Conservation (phyloP, 2,329 filamentous ascomycete species). For the Cladosporium sp. region DNA sequence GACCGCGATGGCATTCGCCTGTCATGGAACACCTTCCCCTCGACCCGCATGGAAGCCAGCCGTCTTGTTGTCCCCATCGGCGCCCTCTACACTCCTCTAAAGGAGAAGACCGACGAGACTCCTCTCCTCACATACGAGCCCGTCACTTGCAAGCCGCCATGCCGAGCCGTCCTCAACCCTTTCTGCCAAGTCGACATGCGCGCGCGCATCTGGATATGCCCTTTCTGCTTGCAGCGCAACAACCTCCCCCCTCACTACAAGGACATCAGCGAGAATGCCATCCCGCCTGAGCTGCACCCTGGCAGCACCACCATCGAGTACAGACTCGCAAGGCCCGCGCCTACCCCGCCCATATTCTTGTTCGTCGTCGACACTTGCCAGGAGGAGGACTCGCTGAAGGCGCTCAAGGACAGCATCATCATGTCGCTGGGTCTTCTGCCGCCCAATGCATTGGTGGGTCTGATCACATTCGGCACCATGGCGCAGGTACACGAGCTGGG, state of each 20-base stretch:
- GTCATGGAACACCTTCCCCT: conserved; percentile 98
- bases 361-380: conserved; percentile 89
- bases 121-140: conserved; percentile 93
- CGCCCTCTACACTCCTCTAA: conserved; percentile 90
- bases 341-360: conserved; percentile 81
- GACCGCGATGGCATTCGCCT: conserved; percentile 93
- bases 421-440: conserved; percentile 82
- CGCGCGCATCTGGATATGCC: conserved; percentile 83
- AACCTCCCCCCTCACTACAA: conserved; percentile 83
- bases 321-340: conserved; percentile 74
- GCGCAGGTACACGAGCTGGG: conserved; percentile 97
- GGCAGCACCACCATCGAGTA: conserved; percentile 90
- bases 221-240: conserved; percentile 83
- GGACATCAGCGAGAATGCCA: conserved; percentile 80
- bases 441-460: conserved; percentile 75
- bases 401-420: conserved; percentile 81
- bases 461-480: conserved; percentile 93
- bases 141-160: conserved; percentile 93
- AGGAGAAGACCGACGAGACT: conserved; percentile 81
- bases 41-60: conserved; percentile 77
- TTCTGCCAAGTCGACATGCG: conserved; percentile 90
- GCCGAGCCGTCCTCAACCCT: conserved; percentile 92
- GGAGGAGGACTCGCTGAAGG: conserved; percentile 80
- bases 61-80: conserved; percentile 75
- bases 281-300: conserved; percentile 79